phyloP scores from a whole-genome alignment of 2,329 filamentous ascomycete genomes.

The Tetracladium maxilliforme region DNA sequence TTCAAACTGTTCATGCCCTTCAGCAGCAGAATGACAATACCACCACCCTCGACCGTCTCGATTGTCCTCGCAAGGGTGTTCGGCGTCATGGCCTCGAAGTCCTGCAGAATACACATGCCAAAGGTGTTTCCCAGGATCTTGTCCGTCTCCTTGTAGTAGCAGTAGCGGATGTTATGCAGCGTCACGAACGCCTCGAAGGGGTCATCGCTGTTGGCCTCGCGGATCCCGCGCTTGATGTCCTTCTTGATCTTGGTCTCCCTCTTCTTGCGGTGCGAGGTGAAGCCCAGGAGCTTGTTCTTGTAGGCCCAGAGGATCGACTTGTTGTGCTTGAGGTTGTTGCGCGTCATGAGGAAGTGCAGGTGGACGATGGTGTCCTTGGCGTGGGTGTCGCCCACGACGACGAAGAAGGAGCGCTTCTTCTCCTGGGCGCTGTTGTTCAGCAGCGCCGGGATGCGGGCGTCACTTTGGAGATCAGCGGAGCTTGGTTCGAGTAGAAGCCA shows the following conservation, averaged over 20 bases:
- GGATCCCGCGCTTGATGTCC: slow-evolving; percentile 87
- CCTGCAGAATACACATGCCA: slow-evolving; percentile 95
- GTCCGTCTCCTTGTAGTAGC: slow-evolving; percentile 99
- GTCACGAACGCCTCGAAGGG: slow-evolving; percentile 96
- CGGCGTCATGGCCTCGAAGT: slow-evolving; percentile 96
- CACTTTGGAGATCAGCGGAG: too few relatives aligned
- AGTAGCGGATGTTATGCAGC: slow-evolving; percentile 93
- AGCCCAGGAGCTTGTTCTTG: slow-evolving; percentile 92
- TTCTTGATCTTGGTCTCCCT: slow-evolving; percentile 97
- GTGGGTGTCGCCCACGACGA: slow-evolving; percentile 85
- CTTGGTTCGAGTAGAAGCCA: too few relatives aligned
- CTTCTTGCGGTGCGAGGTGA: slow-evolving; percentile 94
- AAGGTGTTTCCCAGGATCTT: slow-evolving; percentile 98
- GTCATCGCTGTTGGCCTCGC: slow-evolving; percentile 85
- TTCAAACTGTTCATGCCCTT: slow-evolving; percentile 97
- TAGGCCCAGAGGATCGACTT: slow-evolving; percentile 98
- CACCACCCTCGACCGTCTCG: slow-evolving; percentile 94
- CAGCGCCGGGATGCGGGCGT: slow-evolving; percentile 80
- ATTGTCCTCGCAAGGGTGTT: slow-evolving; percentile 89
- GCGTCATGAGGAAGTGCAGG: slow-evolving; percentile 84
- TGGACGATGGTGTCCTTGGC: slow-evolving; percentile 96
- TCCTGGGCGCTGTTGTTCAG: slow-evolving; percentile 86
- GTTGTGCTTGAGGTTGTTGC: slow-evolving; percentile 81
- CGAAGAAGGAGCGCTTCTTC: slow-evolving; percentile 97
- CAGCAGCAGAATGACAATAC: slow-evolving; percentile 74